phyloP scores from a whole-genome alignment of 495 filamentous ascomycete genomes.

The Talaromyces liani region DNA sequence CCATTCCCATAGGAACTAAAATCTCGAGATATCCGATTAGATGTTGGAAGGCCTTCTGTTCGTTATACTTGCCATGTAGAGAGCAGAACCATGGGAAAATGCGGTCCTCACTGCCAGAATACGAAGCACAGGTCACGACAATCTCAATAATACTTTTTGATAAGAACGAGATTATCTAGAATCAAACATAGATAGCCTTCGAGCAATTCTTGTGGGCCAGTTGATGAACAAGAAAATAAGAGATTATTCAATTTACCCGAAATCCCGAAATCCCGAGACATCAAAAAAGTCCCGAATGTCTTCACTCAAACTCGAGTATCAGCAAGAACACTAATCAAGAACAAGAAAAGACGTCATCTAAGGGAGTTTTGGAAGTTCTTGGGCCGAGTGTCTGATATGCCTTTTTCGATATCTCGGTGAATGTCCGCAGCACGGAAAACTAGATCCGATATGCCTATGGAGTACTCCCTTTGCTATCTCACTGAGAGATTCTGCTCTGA shows the following conservation, averaged over 20 bases:
- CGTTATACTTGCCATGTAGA: too few species aligned
- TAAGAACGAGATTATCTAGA: too few species aligned
- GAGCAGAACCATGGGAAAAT: too few species aligned
- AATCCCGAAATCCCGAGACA: conserved; percentile 2
- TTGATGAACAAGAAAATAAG: too few species aligned
- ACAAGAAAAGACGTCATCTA: background rate
- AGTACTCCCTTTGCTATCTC: background rate
- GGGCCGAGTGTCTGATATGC: background rate
- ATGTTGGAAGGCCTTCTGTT: too few species aligned
- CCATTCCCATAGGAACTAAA: too few species aligned
- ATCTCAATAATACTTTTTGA: too few species aligned
- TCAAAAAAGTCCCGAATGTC: background rate
- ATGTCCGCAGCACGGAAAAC: background rate
- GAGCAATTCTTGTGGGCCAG: too few species aligned
- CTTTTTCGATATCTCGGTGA: background rate
- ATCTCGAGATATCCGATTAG: too few species aligned
- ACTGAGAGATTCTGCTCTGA: background rate
- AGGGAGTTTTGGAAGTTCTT: background rate
- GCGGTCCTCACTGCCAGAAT: too few species aligned
- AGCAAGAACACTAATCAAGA: background rate
- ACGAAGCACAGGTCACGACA: too few species aligned
- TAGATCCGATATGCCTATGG: background rate
- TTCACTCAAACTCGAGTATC: background rate
- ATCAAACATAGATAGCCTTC: too few species aligned
- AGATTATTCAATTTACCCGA: background rate